Conservation (phyloP, 495 filamentous ascomycete species). For the Trypethelium eluteriae region DNA sequence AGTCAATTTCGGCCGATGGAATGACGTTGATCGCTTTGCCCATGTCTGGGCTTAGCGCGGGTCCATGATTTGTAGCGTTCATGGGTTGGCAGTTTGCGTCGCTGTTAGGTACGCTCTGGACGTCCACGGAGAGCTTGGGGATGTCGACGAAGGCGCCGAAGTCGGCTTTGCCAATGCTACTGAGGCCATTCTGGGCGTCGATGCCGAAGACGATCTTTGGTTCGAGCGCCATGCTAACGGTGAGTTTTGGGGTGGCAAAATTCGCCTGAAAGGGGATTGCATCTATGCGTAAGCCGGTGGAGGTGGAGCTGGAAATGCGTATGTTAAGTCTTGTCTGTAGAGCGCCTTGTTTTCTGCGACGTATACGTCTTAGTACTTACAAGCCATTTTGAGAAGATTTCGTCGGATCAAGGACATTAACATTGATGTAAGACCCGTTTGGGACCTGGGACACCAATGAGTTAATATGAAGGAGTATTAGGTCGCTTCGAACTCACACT, state of each 20-base stretch:
- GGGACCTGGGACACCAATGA: not conserved
- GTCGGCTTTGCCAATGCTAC: not conserved
- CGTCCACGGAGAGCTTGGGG: not conserved
- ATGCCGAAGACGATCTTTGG: not conserved
- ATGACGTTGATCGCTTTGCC: not conserved
- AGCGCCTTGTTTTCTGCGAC: not conserved
- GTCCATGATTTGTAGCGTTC: constrained; percentile 1
- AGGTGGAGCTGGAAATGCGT: not conserved
- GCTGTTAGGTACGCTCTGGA: not conserved
- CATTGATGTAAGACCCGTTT: not conserved
- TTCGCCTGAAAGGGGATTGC: not conserved
- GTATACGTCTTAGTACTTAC: not conserved
- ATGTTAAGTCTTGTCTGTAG: not conserved
- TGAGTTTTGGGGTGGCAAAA: not conserved
- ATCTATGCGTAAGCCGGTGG: not conserved
- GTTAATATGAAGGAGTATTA: not conserved
- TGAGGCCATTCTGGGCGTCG: not conserved
- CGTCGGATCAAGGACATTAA: not conserved
- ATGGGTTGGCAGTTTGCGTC: not conserved
- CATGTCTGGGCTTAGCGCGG: not conserved
- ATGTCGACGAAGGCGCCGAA: not conserved
- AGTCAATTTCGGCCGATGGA: not conserved
- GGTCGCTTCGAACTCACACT: not conserved
- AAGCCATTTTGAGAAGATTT: not conserved
- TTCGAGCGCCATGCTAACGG: not conserved